Conservation (phyloP, 192 early-diverging fungal genomes). For the Linnemannia schmuckeri region DNA sequence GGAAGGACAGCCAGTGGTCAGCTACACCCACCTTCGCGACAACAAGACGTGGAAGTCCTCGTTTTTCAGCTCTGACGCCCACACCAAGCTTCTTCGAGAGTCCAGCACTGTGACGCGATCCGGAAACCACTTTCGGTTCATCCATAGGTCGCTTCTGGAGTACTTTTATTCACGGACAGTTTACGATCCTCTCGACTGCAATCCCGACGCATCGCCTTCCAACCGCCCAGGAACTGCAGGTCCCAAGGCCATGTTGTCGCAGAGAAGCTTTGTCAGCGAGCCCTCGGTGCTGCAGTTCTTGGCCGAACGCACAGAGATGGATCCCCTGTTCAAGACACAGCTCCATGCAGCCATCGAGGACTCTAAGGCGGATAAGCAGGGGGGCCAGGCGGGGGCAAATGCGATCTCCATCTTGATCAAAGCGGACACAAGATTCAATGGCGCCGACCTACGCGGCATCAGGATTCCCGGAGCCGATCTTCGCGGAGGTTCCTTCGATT, state of each 20-base stretch:
- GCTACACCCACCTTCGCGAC: not conserved
- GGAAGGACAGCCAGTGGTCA: not conserved
- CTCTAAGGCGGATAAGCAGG: not conserved
- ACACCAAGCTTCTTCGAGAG: not conserved
- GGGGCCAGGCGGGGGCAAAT: not conserved
- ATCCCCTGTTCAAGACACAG: not conserved
- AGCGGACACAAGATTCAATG: not conserved
- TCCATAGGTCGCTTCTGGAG: conserved; percentile 11
- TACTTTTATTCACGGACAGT: not conserved
- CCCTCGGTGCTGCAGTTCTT: not conserved
- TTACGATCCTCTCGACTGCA: not conserved
- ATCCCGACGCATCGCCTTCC: too few species aligned
- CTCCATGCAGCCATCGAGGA: not conserved
- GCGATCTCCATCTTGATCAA: not conserved
- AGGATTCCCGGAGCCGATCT: conserved; percentile 14
- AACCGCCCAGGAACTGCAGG: too few species aligned
- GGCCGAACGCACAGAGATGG: not conserved
- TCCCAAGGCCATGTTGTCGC: too few species aligned
- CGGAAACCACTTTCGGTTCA: not conserved
- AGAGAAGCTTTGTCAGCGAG: not conserved
- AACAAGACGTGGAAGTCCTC: not conserved
- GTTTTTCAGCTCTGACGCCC: not conserved
- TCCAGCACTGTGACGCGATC: not conserved
- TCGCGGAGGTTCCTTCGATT: not conserved
- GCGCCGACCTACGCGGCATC: conserved; percentile 1